Percentiles rank a stretch among this genome's conserved stretches.
Conservation (phyloP, 441 rosid genomes). For the Populus hybrid region DNA sequence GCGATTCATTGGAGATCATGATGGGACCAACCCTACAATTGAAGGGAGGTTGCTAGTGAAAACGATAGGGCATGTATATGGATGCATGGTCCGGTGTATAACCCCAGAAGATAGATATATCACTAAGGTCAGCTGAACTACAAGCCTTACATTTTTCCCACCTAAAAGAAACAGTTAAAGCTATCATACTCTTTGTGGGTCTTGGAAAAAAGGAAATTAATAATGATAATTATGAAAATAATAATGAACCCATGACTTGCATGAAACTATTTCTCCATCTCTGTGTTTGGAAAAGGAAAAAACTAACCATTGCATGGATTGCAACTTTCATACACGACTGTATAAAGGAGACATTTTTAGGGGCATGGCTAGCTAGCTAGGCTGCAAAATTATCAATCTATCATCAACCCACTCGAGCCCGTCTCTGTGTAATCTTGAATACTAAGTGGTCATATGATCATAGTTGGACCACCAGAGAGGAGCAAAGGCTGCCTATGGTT, state of each 20-base stretch:
- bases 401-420: neutral
- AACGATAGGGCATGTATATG: slow-evolving; percentile 2
- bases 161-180: neutral
- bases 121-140: neutral
- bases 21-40: neutral
- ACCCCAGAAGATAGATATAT: neutral
- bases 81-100: neutral
- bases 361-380: no score
- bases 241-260: neutral
- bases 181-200: neutral
- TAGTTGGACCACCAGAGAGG: slow-evolving; percentile 17
- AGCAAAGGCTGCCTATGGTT: slow-evolving; percentile 18
- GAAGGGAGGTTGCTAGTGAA: slow-evolving; percentile 4
- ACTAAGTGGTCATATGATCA: neutral
- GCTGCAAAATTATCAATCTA: neutral
- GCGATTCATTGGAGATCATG: neutral
- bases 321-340: neutral
- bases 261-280: neutral
- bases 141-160: neutral
- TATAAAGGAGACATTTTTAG: neutral
- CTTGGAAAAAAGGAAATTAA: neutral
- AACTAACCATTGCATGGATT: neutral
- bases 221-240: neutral
- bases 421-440: neutral
- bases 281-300: neutral